Base-by-base conservation (phyloP, 306 rosid species). In the Canavalia gladiata region DNA sequence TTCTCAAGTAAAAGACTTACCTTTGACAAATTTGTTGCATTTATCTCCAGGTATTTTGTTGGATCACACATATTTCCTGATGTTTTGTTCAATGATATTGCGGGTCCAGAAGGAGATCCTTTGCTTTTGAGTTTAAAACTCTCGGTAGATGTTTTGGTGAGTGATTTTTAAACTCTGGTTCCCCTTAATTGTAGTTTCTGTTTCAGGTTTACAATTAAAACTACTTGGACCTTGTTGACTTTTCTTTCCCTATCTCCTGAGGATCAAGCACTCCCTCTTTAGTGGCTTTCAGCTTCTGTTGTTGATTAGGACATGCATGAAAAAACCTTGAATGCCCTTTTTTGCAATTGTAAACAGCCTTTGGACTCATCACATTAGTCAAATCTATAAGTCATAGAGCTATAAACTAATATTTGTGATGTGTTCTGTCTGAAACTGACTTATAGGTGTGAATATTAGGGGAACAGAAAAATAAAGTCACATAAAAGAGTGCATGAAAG, bases 91-190 rank as follows among this genome's bases (percentile, higher is more conserved):
- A 95, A 95, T 68, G 88, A 90, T 87, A 88, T 95, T 77, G 98
- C 99, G 1, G 99, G 99, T 65, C 96, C 92, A 56, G 97, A 91
- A 83, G 90, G 99, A 79, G 94, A 95, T 91, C 93, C 97, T 70
- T 82, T 95, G 88, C 94, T 95, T 72, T 84, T 95, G 86, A 93
- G 99, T 92, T 88, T 95, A 89, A 95, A 95, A 79, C 99, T 95
- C 49, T 74, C 98, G 58, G 91, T 93, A 60, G 98, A 95, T 87
- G 97, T 95, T 83, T 83, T 95, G 98, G 99, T 95, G 85, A 89
- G 97, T 87, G 67, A 73, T 72, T 58, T 18, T 56, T 83, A 45
- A 87, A 49, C 59, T 73, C 75, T 25, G 45, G 55, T 35, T 30
- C 74, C 52, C 31, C 75, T 70, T 75, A 43, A 73, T 70, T 75